These are phyloP conservation scores for Bruguiera parviflora DNA, from an alignment of 345 rosid species.

Conservation along the genomic window DNA sequence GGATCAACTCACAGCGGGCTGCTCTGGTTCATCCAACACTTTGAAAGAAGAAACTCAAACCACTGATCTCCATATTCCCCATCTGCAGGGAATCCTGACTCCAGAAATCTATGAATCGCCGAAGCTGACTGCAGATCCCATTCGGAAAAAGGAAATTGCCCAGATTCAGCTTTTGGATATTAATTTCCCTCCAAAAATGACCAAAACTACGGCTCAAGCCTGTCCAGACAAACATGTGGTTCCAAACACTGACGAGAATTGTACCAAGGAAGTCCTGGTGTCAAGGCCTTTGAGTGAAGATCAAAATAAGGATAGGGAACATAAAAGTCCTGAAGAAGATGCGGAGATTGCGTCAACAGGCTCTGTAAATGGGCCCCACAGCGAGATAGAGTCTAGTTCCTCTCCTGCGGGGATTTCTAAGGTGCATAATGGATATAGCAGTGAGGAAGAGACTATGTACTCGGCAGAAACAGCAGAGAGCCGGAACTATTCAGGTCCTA, in stretches of 20 bases:
- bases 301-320: slow-evolving; percentile 23
- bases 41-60: slow-evolving; percentile 43
- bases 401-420: slow-evolving; percentile 39
- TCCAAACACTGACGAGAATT: slow-evolving; percentile 33
- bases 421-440: slow-evolving; percentile 51
- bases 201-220: slow-evolving; percentile 30
- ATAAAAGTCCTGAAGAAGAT: slow-evolving; percentile 18
- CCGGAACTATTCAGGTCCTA: slow-evolving; percentile 79
- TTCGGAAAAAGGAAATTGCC: slow-evolving; percentile 49
- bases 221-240: slow-evolving; percentile 28
- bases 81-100: slow-evolving; percentile 74
- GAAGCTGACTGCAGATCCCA: slow-evolving; percentile 60
- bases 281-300: slow-evolving; percentile 27
- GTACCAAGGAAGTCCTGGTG: slow-evolving; percentile 25
- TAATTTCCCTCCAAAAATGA: slow-evolving; percentile 66
- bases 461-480: slow-evolving; percentile 99
- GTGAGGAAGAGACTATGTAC: slow-evolving; percentile 95
- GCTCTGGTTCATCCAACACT: slow-evolving; percentile 31
- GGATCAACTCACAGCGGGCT: slow-evolving; percentile 45
- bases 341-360: slow-evolving; percentile 62
- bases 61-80: slow-evolving; percentile 44
- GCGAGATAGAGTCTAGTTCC: slow-evolving; percentile 63
- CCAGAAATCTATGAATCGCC: slow-evolving; percentile 87
- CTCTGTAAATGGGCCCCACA: slow-evolving; percentile 58
- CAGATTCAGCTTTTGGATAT: slow-evolving; percentile 80